Evolutionary conservation across 306 rosid genomes (phyloP), one percentile per base, ranked within the genome.

Genomic region (Sechiopsis laciniata): DNA sequence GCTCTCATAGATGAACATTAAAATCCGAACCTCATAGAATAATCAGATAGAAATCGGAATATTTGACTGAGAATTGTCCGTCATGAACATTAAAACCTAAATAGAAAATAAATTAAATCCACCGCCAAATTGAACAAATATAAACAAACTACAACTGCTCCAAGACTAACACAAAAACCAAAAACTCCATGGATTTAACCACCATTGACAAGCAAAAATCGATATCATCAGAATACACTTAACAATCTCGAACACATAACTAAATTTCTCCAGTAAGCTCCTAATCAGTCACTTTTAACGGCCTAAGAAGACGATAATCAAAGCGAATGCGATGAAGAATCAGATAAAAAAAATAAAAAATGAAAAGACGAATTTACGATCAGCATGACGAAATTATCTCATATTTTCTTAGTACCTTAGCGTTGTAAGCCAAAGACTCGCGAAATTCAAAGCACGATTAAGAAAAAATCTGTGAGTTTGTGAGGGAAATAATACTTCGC

Each of bases 251-350:
- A 70, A 51, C 40, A 68, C 20, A 70, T 51, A 22, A 70, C 59
- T 48, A 70, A 21, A 32, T 45, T 69, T 70, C 59, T 70, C 74
- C 58, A 50, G 74, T 51, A 70, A 46, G 55, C 66, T 54, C 65
- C 35, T 32, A 35, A 72, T 8, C 24, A 51, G 60, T 35, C 29
- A 37, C 35, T 55, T 55, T 12, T 7, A 54, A 55, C 63, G 73
- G 78, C 51, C 8, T 57, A 60, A 75, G 59, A 57, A 70, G 14
- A 50, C 55, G 77, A 82, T 42, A 42, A n/a, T 29, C 59, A 37
- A 70, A 54, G 57, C 73, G 79, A 76, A 79, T 80, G 70, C 64
- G 63, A 37, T 78, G 74, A 65, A 55, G 37, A 57, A 72, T 20
- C 5, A 72, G 26, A 55, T 55, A 7, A 55, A 26, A 26, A 72